Percentiles rank a stretch among this genome's conserved stretches.
Conservation (phyloP, 2,329 filamentous ascomycete genomes). For the Verticillium nonalfalfae region DNA sequence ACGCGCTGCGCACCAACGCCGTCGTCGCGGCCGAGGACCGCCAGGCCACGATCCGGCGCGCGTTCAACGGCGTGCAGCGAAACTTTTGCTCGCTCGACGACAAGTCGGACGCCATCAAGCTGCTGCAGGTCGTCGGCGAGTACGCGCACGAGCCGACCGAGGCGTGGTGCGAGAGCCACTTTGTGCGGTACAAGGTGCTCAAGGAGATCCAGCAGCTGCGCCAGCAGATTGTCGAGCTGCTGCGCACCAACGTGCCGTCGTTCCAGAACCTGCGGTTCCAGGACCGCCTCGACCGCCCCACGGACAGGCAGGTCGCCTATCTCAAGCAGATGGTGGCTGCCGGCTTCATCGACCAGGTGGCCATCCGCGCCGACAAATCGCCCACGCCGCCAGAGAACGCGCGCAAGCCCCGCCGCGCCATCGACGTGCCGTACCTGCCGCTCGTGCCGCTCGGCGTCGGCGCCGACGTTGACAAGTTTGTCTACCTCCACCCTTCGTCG, state of each 20-base stretch:
- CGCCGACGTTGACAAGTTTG: conserved; percentile 51
- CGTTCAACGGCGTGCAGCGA: conserved; percentile 65
- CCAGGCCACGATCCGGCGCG: conserved; percentile 55
- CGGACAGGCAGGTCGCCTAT: conserved; percentile 64
- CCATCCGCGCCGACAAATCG: conserved; percentile 82
- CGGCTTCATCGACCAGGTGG: conserved; percentile 91
- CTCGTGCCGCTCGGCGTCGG: conserved; percentile 60
- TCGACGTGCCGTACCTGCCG: conserved; percentile 86
- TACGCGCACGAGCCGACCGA: conserved; percentile 71
- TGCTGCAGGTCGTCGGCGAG: conserved; percentile 81
- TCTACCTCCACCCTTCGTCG: conserved; percentile 85
- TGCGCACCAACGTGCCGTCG: conserved; percentile 65
- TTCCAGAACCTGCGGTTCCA: conserved; percentile 52
- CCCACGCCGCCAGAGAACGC: conserved; percentile 62
- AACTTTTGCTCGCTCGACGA: conserved; percentile 78
- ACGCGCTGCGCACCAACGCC: conserved; percentile 52
- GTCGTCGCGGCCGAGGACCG: conserved; percentile 67
- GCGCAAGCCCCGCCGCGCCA: conserved; percentile 73
- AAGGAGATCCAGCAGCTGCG: conserved; percentile 81
- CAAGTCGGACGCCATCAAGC: conserved; percentile 81
- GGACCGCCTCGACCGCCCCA: conserved; percentile 52
- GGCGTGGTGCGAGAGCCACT: conserved; percentile 74
- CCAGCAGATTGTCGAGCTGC: conserved; percentile 73
- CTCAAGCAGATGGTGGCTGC: conserved; percentile 88
- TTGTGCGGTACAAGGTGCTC: conserved; percentile 81